A percentile compares a stretch with the other conserved stretches of the same genome.
Conservation (phyloP, 345 rosid species). For the Hirschfeldia incana region DNA sequence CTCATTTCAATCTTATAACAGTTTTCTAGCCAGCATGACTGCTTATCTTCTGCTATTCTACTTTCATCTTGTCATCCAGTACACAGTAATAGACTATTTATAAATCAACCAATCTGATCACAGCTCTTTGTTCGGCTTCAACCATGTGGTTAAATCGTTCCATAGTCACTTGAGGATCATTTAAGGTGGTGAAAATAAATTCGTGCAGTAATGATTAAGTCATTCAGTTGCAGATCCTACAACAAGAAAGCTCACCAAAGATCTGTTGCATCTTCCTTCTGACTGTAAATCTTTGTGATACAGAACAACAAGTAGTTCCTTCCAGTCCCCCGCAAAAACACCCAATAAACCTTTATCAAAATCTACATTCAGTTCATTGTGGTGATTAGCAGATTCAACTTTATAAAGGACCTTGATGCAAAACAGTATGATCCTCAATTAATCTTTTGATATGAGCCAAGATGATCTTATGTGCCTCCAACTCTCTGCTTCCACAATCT, state of each 20-base stretch:
- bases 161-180: not conserved
- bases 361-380: not conserved
- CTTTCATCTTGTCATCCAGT: not conserved
- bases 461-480: constrained; percentile 61
- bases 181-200: constrained; percentile 26
- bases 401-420: constrained; percentile 54
- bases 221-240: constrained; percentile 69
- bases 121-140: not conserved
- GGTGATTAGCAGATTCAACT: constrained; percentile 11
- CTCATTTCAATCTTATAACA: constrained; percentile 18
- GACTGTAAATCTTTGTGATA: constrained; percentile 29
- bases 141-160: not conserved
- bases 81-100: not conserved
- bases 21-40: not conserved
- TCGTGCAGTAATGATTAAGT: constrained; percentile 58
- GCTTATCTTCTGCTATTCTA: not conserved
- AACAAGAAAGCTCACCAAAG: constrained; percentile 65
- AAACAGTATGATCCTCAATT: constrained; percentile 41
- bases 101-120: not conserved
- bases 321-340: constrained; percentile 46
- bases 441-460: constrained; percentile 45
- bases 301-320: constrained; percentile 5
- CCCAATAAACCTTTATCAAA: not conserved
- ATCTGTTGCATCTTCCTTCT: constrained; percentile 59
- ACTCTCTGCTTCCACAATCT: constrained; percentile 39